phyloP scores from a whole-genome alignment of 768 basidiomycete genomes.

The Nevesoporus exiguus region DNA sequence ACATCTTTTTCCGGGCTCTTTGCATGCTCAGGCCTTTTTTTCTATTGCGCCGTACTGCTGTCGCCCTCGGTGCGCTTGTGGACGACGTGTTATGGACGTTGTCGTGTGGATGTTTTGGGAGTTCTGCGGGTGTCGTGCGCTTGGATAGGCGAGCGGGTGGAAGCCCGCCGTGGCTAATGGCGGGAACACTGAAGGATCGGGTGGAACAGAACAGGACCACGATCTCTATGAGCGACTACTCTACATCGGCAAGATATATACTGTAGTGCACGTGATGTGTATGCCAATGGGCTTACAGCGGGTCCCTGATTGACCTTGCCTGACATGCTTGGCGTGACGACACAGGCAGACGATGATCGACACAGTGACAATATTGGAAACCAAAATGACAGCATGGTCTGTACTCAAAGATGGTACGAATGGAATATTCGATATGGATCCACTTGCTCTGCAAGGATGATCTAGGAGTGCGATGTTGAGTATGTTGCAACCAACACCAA shows the following conservation, averaged over 20 bases:
- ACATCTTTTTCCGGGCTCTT: background rate
- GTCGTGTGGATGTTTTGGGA: background rate
- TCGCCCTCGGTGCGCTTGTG: background rate
- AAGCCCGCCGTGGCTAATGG: too few relatives aligned
- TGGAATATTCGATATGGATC: background rate
- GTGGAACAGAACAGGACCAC: conserved; percentile 2
- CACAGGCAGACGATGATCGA: conserved; percentile 11
- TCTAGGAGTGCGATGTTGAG: background rate
- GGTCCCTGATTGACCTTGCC: background rate
- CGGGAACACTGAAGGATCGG: background rate
- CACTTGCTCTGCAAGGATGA: conserved; percentile 19
- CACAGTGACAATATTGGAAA: conserved; percentile 9
- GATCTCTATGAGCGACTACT: too few relatives aligned
- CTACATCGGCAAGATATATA: too few relatives aligned
- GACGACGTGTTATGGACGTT: conserved; percentile 4
- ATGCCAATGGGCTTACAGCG: too few relatives aligned
- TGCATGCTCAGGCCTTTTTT: background rate
- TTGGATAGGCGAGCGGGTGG: background rate
- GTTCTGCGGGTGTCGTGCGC: too few relatives aligned
- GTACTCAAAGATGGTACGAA: background rate
- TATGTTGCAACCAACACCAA: background rate
- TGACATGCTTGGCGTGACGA: conserved; percentile 3
- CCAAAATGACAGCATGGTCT: conserved; percentile 6
- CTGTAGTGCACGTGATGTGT: too few relatives aligned
- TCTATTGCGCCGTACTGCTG: background rate